Conservation (phyloP, 176 grass and related monocot genomes). For the Puccinellia tenuiflora region DNA sequence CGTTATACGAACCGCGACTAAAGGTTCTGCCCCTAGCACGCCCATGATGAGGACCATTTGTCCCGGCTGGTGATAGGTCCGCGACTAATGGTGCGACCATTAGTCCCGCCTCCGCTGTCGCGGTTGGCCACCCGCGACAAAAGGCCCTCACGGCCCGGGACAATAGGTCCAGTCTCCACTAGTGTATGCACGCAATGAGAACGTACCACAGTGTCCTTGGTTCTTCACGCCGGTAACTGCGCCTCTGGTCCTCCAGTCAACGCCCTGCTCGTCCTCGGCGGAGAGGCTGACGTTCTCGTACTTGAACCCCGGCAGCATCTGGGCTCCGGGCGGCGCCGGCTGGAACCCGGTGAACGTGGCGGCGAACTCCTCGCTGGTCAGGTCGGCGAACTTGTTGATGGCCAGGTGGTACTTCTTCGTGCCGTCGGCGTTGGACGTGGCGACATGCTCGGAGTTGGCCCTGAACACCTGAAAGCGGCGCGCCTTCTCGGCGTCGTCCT, state of each 20-base stretch:
- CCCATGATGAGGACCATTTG: no score
- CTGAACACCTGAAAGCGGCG: slow-evolving; percentile 35
- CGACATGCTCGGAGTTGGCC: slow-evolving; percentile 28
- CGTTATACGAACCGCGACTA: no score
- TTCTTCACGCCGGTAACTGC: neutral
- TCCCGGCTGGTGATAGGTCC: no score
- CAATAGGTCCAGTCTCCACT: no score
- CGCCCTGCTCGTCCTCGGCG: neutral
- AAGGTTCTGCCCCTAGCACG: no score
- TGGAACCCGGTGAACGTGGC: slow-evolving; percentile 11
- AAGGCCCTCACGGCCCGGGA: no score
- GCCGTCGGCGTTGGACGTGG: slow-evolving; percentile 22
- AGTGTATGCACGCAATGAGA: no score
- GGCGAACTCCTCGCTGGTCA: slow-evolving; percentile 40
- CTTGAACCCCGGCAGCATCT: neutral
- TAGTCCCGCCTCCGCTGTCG: no score
- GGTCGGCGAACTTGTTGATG: slow-evolving; percentile 32
- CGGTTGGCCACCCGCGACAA: no score
- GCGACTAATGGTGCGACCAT: no score
- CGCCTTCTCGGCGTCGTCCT: slow-evolving; percentile 29
- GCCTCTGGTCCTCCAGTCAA: neutral
- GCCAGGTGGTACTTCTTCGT: slow-evolving; percentile 18
- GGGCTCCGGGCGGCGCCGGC: slow-evolving; percentile 9
- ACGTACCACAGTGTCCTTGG: neutral
- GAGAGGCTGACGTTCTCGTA: neutral